Percentiles rank a stretch among this genome's conserved stretches.
phyloP scores from a whole-genome alignment of 2,329 filamentous ascomycete genomes.

The Scedosporium apiospermum region DNA sequence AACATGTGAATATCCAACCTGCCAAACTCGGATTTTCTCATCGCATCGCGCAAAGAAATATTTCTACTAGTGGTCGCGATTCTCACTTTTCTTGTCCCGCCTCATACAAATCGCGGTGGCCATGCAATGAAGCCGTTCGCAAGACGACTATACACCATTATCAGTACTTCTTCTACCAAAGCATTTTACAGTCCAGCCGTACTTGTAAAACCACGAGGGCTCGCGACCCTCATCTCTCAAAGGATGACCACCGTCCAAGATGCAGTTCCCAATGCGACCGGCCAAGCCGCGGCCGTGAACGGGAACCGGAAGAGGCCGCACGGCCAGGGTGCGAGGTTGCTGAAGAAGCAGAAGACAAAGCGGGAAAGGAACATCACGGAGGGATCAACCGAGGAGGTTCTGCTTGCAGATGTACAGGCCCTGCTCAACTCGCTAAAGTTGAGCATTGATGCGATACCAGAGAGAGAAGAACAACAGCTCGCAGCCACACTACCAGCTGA shows the following conservation, averaged over 20 bases:
- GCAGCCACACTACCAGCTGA: slow-evolving; percentile 46
- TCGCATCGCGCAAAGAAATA: neutral
- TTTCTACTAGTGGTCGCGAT: too few relatives aligned
- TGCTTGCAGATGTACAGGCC: slow-evolving; percentile 52
- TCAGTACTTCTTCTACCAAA: neutral
- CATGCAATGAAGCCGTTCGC: neutral
- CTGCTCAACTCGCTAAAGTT: slow-evolving; percentile 27
- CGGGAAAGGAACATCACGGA: slow-evolving; percentile 50
- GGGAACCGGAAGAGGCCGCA: neutral
- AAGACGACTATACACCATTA: neutral
- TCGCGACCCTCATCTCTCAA: neutral
- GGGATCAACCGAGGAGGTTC: slow-evolving; percentile 57
- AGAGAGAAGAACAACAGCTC: slow-evolving; percentile 13
- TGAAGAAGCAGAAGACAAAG: slow-evolving; percentile 41
- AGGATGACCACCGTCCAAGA: neutral
- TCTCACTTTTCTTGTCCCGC: neutral
- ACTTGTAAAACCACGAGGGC: neutral
- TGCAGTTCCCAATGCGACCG: neutral
- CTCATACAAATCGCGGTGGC: neutral
- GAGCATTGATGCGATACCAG: slow-evolving; percentile 16
- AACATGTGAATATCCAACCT: neutral
- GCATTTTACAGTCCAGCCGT: neutral
- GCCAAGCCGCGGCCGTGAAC: neutral
- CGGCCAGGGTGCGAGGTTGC: neutral
- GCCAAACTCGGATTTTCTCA: neutral